phyloP scores from a whole-genome alignment of 2,329 filamentous ascomycete species.

The Thyridium curvatum region DNA sequence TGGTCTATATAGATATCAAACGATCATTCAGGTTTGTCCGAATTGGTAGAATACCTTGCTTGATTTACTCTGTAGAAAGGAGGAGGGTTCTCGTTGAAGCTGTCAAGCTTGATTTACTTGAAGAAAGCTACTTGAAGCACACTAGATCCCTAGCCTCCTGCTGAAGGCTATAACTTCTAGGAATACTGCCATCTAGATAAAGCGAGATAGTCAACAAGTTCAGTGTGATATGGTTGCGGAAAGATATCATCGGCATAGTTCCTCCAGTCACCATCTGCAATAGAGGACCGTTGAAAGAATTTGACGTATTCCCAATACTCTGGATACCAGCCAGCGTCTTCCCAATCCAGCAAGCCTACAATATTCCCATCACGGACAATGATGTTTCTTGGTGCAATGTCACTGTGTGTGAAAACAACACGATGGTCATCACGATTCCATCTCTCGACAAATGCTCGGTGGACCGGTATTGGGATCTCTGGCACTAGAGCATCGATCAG shows the following conservation, averaged over 20 bases:
- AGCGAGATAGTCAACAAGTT: conserved; percentile 16
- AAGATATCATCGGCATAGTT: conserved; percentile 17
- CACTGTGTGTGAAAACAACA: conserved; percentile 43
- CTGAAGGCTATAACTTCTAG: too few relatives aligned
- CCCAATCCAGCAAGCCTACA: conserved; percentile 39
- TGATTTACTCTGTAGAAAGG: too few relatives aligned
- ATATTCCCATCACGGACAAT: conserved; percentile 29
- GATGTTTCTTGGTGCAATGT: conserved; percentile 40
- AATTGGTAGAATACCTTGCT: too few relatives aligned
- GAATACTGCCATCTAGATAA: conserved; percentile 16
- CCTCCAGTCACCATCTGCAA: conserved; percentile 12
- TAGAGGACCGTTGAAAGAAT: conserved; percentile 16
- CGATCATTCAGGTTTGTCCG: too few relatives aligned
- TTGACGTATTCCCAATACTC: conserved; percentile 32
- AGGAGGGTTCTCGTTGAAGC: too few relatives aligned
- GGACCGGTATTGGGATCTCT: conserved; percentile 11
- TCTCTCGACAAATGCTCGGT: conserved; percentile 11
- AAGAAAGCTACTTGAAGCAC: too few relatives aligned
- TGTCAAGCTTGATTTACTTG: too few relatives aligned
- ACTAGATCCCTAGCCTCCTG: too few relatives aligned
- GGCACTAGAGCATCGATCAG: conserved; percentile 10
- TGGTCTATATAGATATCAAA: too few relatives aligned
- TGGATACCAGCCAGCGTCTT: conserved; percentile 39
- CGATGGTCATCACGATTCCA: conserved; percentile 17
- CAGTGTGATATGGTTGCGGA: conserved; percentile 14